phyloP scores from a whole-genome alignment of 2,329 filamentous ascomycete species.

The Fusarium subtropicale region DNA sequence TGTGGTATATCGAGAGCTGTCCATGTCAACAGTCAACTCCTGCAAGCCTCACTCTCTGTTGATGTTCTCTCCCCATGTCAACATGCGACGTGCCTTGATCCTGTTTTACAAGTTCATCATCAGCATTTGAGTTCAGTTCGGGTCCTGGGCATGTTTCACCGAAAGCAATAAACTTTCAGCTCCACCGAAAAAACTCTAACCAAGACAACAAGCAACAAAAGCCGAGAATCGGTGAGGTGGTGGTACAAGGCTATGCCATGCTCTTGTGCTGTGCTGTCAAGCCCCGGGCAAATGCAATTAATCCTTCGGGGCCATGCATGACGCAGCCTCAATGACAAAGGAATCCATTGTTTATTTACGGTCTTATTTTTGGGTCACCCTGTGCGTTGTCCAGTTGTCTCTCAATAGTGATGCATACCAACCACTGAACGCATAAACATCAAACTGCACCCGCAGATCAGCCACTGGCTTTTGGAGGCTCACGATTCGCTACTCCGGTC shows the following conservation, averaged over 20 bases:
- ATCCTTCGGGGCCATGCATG: slow-evolving; percentile 3
- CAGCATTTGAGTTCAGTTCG: not conserved
- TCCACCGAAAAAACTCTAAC: not conserved
- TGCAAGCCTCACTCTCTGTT: not conserved
- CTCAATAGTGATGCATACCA: slow-evolving; percentile 7
- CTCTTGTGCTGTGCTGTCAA: not conserved
- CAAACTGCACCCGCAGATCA: slow-evolving; percentile 3
- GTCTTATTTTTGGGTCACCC: slow-evolving; percentile 6
- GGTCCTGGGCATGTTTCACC: slow-evolving; percentile 3
- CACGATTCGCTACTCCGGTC: slow-evolving; percentile 15
- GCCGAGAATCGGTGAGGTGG: not conserved
- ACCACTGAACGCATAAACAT: slow-evolving; percentile 28
- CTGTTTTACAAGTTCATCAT: not conserved
- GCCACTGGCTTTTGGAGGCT: slow-evolving; percentile 13
- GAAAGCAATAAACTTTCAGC: slow-evolving; percentile 1
- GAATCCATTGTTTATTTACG: not conserved
- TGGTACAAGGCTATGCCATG: slow-evolving; percentile 6
- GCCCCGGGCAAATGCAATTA: too few species aligned
- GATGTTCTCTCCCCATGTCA: too few species aligned
- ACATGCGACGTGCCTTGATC: too few species aligned
- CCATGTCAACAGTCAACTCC: too few species aligned
- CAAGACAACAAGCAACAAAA: not conserved
- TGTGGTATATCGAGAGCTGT: not conserved
- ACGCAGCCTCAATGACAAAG: not conserved
- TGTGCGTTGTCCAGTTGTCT: slow-evolving; percentile 15